Conservation (phyloP, 345 rosid genomes). For the Ricinus communis region DNA sequence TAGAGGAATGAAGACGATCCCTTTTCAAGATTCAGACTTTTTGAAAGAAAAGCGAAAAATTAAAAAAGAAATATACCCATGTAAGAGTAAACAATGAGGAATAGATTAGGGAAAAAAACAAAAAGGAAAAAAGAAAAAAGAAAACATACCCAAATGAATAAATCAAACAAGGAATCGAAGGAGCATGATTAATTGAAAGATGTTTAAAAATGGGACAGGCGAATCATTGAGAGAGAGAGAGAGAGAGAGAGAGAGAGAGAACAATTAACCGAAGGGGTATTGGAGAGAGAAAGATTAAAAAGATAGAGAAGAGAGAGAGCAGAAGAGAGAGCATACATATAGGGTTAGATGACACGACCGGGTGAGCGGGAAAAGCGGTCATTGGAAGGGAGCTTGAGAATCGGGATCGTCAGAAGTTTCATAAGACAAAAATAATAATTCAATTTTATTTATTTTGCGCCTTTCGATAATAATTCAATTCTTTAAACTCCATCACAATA, state of each 20-base stretch:
- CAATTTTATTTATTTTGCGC: background rate
- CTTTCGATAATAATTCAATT: background rate
- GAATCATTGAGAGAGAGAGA: slow-evolving; percentile 18
- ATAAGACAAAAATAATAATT: background rate
- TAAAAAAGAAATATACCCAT: background rate
- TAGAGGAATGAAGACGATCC: background rate
- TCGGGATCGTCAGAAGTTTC: slow-evolving; percentile 36
- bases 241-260: slow-evolving; percentile 27
- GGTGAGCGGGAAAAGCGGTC: slow-evolving; percentile 57
- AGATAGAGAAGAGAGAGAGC: slow-evolving; percentile 21
- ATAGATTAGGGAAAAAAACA: no score
- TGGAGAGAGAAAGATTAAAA: slow-evolving; percentile 17
- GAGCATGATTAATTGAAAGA: slow-evolving; percentile 15
- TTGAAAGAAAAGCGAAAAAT: background rate
- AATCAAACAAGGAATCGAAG: slow-evolving; percentile 35
- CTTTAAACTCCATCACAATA: background rate
- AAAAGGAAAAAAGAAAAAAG: background rate
- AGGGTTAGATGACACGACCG: slow-evolving; percentile 43
- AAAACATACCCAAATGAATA: slow-evolving; percentile 41
- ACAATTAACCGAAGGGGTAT: background rate
- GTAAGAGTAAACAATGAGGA: background rate
- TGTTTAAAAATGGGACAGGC: slow-evolving; percentile 24
- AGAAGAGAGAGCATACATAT: slow-evolving; percentile 34
- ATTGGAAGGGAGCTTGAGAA: slow-evolving; percentile 42
- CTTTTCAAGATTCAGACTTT: background rate